phyloP scores from a whole-genome alignment of 2,329 filamentous ascomycete species.

The Waltergamsia citrina region DNA sequence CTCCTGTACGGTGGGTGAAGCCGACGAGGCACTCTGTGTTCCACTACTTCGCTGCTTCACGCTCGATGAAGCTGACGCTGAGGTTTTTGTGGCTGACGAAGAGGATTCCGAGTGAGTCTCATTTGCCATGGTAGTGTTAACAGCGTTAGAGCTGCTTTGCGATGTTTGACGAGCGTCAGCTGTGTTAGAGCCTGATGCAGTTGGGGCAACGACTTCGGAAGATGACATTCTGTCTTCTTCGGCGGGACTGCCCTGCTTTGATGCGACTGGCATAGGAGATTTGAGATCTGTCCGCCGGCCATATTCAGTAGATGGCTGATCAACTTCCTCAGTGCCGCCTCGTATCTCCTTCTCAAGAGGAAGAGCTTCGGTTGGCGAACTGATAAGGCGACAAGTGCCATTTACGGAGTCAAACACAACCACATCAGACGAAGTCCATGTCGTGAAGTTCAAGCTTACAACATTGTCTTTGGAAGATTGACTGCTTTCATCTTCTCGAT shows the following conservation, averaged over 20 bases:
- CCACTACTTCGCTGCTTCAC: conserved; percentile 17
- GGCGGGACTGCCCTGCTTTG: too few relatives aligned
- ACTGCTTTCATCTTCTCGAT: background rate
- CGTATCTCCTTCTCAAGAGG: background rate
- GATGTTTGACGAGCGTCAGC: background rate
- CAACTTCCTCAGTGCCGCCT: background rate
- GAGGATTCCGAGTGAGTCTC: background rate
- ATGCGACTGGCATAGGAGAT: background rate
- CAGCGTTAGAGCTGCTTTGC: background rate
- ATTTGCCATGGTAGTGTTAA: background rate
- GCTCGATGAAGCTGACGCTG: conserved; percentile 4
- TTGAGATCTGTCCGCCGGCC: too few relatives aligned
- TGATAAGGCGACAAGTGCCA: too few relatives aligned
- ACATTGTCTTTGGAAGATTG: background rate
- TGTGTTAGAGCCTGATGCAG: background rate
- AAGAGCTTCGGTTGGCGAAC: background rate
- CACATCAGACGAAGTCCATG: background rate
- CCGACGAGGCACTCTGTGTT: conserved; percentile 14
- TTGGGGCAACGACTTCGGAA: background rate
- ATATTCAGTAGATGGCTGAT: too few relatives aligned
- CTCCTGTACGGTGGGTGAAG: conserved; percentile 80
- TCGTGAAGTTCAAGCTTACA: background rate
- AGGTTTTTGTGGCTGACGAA: background rate
- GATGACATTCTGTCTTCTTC: too few relatives aligned
- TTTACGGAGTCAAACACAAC: background rate